These are phyloP conservation scores for Aspergillus novoparasiticus DNA, from an alignment of 2,329 filamentous ascomycete genomes.

Conservation along the genomic window DNA sequence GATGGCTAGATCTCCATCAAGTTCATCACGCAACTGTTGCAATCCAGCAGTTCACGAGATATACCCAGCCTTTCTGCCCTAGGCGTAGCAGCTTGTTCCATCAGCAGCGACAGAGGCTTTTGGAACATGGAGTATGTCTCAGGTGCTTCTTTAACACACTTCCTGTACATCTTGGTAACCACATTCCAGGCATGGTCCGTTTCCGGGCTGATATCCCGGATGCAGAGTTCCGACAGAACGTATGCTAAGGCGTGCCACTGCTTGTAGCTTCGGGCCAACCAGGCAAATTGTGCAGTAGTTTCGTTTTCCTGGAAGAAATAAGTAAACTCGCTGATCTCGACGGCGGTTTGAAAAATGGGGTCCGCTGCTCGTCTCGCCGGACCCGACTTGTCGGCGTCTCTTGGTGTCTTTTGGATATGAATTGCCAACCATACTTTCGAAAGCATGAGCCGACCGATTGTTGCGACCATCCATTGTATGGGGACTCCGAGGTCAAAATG, in stretches of 20 bases:
- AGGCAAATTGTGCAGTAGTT: conserved; percentile 56
- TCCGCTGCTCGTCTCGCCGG: conserved; percentile 51
- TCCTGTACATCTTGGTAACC: conserved; percentile 23
- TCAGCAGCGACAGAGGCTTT: conserved; percentile 20
- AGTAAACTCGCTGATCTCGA: conserved; percentile 68
- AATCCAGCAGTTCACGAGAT: not conserved
- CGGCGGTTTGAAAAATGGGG: conserved; percentile 60
- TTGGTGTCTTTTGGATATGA: conserved; percentile 15
- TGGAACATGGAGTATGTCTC: conserved; percentile 15
- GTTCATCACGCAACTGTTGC: too few relatives aligned
- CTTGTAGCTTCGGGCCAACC: conserved; percentile 59
- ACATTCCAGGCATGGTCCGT: conserved; percentile 29
- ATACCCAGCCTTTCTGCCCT: not conserved
- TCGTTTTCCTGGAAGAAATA: conserved; percentile 62
- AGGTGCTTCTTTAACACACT: conserved; percentile 15
- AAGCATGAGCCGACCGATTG: conserved; percentile 66
- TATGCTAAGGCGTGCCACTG: conserved; percentile 61
- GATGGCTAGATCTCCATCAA: too few relatives aligned
- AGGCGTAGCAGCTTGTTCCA: conserved; percentile 16
- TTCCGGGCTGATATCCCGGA: conserved; percentile 20
- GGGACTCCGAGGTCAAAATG: conserved; percentile 44
- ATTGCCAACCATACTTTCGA: conserved; percentile 64
- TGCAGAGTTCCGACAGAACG: conserved; percentile 56
- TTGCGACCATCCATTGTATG: conserved; percentile 64
- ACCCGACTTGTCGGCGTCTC: not conserved